A percentile compares a stretch with the other conserved stretches of the same genome.
These are phyloP conservation scores for Boletus speciosus DNA, from an alignment of 768 basidiomycete genomes.

Conservation along the genomic window DNA sequence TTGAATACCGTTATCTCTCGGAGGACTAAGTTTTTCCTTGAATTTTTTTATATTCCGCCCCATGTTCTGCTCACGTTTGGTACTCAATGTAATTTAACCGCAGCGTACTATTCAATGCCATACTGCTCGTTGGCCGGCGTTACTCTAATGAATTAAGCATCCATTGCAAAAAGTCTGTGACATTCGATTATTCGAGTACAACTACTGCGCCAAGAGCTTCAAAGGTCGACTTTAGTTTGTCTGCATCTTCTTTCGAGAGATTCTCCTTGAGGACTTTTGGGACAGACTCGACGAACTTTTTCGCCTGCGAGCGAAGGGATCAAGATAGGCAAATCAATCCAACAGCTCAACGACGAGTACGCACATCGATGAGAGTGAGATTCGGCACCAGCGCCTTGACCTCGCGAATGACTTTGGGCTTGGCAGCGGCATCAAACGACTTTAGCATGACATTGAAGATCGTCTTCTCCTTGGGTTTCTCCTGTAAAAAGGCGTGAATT, in stretches of 20 bases:
- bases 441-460: constrained; percentile 94
- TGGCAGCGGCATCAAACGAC: constrained; percentile 86
- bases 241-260: constrained; percentile 93
- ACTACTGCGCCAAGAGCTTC: constrained; percentile 86
- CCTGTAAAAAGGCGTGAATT: constrained; percentile 39
- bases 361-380: constrained; percentile 93
- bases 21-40: constrained; percentile 49
- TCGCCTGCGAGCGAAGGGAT: constrained; percentile 58
- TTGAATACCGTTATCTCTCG: constrained; percentile 91
- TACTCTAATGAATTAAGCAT: constrained; percentile 18
- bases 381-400: constrained; percentile 95
- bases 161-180: constrained; percentile 7
- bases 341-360: constrained; percentile 28
- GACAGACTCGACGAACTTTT: constrained; percentile 97
- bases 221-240: constrained; percentile 91
- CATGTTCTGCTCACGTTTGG: constrained; percentile 12
- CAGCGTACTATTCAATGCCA: constrained; percentile 17
- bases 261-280: constrained; percentile 95
- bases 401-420: constrained; percentile 97
- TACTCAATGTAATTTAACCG: constrained; percentile 27
- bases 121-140: constrained; percentile 10
- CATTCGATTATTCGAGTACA: constrained; percentile 62
- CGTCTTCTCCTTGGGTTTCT: constrained; percentile 98
- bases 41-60: constrained; percentile 1
- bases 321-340: constrained; percentile 1